Base-by-base conservation (phyloP, 768 basidiomycete species). In the Phanerochaete sordida region DNA sequence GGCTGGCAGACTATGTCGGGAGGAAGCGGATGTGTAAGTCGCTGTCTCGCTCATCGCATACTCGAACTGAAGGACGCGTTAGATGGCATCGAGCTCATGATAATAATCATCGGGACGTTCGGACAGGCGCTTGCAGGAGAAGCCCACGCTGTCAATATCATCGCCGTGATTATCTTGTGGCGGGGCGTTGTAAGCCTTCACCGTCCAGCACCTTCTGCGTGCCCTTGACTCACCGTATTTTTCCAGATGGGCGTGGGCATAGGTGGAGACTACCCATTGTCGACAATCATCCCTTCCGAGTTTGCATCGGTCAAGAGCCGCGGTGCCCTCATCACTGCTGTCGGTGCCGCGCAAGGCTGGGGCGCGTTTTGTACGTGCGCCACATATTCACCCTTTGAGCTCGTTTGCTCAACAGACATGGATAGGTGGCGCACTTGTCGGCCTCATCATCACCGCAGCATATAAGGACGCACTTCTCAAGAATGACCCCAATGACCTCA, bases 351-450 rank as follows among this genome's bases (percentile, higher is more conserved):
- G 37, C 79, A 70, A 65, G 79, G 80, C 30, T 80, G 74, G 72
- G 79, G 79, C 27, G 76, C 79, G 61, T 71, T 77, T 47, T 51
- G 70, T 51, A 3, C 5, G 47, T 26, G 19, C 21, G 6, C 9
- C 24, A 3, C 47, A 16, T 48, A 26, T 35, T 13, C 33, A 6
- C 7, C 44, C 19, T 6, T n/a, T 46, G 7, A 46, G 19, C 7
- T n/a, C 7, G 6, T 9, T 1, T n/a, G 43, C 30, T 31, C 23
- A 44, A 19, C 26, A 23, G 7, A 15, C 49, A 13, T 31, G 9
- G n/a, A 24, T 57, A 87, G 86, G 79, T 55, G 86, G 91, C 52
- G 82, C 86, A 28, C 70, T 94, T 46, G 79, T 93, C 37, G 83
- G 84, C 19, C 68, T 88, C 66, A 78, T 91, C 62, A 73, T 87